Conservation (phyloP, 768 basidiomycete genomes). For the Mycena pura region DNA sequence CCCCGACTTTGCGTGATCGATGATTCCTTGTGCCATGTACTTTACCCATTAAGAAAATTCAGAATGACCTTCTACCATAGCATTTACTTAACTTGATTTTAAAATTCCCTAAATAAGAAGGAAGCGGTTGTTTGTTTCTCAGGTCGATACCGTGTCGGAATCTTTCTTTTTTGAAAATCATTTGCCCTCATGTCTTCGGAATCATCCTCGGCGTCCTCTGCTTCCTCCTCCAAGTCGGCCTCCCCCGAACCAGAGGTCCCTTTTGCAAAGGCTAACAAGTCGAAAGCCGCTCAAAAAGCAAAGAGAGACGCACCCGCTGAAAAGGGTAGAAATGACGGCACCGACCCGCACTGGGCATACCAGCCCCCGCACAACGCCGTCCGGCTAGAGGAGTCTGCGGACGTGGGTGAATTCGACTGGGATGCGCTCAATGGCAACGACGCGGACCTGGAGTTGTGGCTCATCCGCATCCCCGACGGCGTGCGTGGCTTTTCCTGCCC, state of each 20-base stretch:
- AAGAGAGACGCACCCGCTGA: constrained; percentile 24
- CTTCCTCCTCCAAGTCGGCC: constrained; percentile 11
- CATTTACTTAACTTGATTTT: no score
- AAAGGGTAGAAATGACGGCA: constrained; percentile 58
- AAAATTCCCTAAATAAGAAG: neutral
- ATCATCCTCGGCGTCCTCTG: constrained; percentile 23
- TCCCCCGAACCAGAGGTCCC: constrained; percentile 15
- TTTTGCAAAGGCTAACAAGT: constrained; percentile 33
- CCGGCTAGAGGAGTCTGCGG: constrained; percentile 52
- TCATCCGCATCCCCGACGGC: constrained; percentile 71
- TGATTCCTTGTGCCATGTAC: no score
- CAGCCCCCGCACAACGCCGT: constrained; percentile 61
- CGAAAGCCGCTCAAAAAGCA: constrained; percentile 27
- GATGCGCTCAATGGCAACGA: constrained; percentile 60
- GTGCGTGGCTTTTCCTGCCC: constrained; percentile 48
- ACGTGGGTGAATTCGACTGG: constrained; percentile 72
- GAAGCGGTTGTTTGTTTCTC: constrained; percentile 9
- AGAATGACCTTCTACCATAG: no score
- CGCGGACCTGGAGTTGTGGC: constrained; percentile 73
- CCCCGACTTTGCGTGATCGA: no score
- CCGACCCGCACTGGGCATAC: constrained; percentile 64
- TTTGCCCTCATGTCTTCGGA: constrained; percentile 9
- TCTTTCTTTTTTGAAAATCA: neutral
- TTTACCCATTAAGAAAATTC: no score
- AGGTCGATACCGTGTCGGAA: neutral